Evolutionary conservation across 306 rosid species (phyloP).

Genomic region (Vigna reflexopilosa): DNA sequence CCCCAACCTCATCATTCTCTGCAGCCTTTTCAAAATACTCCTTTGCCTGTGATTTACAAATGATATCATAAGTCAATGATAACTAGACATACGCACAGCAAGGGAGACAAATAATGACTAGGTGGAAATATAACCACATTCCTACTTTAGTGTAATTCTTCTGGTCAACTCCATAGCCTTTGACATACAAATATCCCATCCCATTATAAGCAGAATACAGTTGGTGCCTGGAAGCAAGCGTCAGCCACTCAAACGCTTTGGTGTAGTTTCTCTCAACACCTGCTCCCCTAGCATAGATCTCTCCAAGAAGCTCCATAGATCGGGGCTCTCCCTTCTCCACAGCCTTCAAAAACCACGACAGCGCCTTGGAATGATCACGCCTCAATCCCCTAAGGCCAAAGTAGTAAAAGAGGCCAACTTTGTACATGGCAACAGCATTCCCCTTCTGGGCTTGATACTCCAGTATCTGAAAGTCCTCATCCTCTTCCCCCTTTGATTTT

Average conservation of each 20-base stretch:
- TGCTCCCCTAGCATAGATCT: slow-evolving; percentile 95
- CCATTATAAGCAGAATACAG: slow-evolving; percentile 91
- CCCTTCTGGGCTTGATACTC: slow-evolving; percentile 98
- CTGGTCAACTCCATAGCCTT: slow-evolving; percentile 91
- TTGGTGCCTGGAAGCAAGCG: slow-evolving; percentile 83
- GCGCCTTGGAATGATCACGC: slow-evolving; percentile 87
- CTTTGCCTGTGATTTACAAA: slow-evolving; percentile 65
- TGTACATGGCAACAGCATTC: slow-evolving; percentile 93
- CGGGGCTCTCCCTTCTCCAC: slow-evolving; percentile 94
- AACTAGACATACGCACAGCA: not conserved
- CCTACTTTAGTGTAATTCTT: slow-evolving; percentile 88
- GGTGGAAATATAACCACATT: not conserved
- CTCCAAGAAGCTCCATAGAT: slow-evolving; percentile 96
- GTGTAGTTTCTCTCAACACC: slow-evolving; percentile 95
- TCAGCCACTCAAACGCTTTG: slow-evolving; percentile 92
- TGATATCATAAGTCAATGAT: slow-evolving; percentile 28
- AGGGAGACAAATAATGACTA: not conserved
- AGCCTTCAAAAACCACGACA: slow-evolving; percentile 89
- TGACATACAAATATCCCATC: slow-evolving; percentile 90
- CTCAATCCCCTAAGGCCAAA: slow-evolving; percentile 94
- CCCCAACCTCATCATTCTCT: slow-evolving; percentile 76
- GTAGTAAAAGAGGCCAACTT: slow-evolving; percentile 92
- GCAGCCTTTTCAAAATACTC: slow-evolving; percentile 98
- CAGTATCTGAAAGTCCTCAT: slow-evolving; percentile 89
- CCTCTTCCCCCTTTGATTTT: slow-evolving; percentile 93